These are phyloP conservation scores for Monilinia fructicola DNA, from an alignment of 2,329 filamentous ascomycete genomes.

Conservation along the genomic window DNA sequence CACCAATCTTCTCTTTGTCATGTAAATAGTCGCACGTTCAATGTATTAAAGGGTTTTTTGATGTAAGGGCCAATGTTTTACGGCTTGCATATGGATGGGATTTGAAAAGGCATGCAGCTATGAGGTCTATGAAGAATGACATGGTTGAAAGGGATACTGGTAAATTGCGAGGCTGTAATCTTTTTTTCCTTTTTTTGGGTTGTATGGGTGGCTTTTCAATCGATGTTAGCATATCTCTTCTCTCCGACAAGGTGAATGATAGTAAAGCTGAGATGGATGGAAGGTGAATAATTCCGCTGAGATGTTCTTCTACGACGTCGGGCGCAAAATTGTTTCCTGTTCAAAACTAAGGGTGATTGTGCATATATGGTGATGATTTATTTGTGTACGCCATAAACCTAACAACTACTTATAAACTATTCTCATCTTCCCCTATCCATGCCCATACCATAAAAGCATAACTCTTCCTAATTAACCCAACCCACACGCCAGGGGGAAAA, in stretches of 20 bases:
- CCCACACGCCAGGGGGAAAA: not conserved
- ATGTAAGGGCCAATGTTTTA: slow-evolving; percentile 9
- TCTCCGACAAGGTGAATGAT: slow-evolving; percentile 5
- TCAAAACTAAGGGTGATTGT: not conserved
- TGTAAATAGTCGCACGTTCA: slow-evolving; percentile 45
- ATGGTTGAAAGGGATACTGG: not conserved
- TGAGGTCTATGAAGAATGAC: not conserved
- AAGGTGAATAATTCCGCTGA: not conserved
- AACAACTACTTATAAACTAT: not conserved
- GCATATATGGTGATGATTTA: not conserved
- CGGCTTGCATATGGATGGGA: slow-evolving; percentile 5
- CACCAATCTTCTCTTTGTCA: slow-evolving; percentile 62
- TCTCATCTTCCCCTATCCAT: not conserved
- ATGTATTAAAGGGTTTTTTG: slow-evolving; percentile 18
- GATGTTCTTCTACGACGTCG: not conserved
- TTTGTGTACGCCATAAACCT: not conserved
- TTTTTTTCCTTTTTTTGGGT: not conserved
- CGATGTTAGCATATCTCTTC: not conserved
- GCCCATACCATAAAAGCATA: not conserved
- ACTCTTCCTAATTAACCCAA: not conserved
- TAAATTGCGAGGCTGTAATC: not conserved
- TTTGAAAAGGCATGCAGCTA: slow-evolving; percentile 3
- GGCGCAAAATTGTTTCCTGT: not conserved
- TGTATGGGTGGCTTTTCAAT: not conserved
- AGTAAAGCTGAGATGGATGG: slow-evolving; percentile 1